These are phyloP conservation scores for Cymodocea nodosa DNA, from an alignment of 116 monocot genomes.

Conservation along the genomic window DNA sequence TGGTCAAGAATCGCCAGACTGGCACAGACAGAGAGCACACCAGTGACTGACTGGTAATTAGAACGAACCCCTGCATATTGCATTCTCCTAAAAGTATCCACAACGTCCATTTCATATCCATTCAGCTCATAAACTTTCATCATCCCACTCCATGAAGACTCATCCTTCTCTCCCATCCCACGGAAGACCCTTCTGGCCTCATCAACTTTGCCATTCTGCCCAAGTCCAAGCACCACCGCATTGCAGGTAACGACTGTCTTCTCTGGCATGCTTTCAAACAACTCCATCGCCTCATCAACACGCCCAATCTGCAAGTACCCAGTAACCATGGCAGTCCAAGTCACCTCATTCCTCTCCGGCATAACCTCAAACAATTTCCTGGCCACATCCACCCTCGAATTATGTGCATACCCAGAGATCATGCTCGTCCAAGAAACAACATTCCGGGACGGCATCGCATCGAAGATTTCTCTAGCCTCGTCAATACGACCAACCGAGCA, in stretches of 20 bases:
- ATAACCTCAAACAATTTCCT: conserved; percentile 84
- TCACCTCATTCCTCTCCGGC: conserved; percentile 74
- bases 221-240: conserved; percentile 70
- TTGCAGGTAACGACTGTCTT: conserved; percentile 41
- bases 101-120: conserved; percentile 40
- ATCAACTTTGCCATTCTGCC: conserved; percentile 38
- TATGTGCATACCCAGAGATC: conserved; percentile 56
- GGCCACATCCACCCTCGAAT: conserved; percentile 45
- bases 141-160: conserved; percentile 69
- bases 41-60: conserved; percentile 49
- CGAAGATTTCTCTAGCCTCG: conserved; percentile 61
- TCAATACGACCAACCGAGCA: conserved; percentile 35
- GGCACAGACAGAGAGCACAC: conserved; percentile 54
- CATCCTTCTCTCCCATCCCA: conserved; percentile 34
- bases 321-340: conserved; percentile 81
- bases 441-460: conserved; percentile 55
- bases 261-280: conserved; percentile 40
- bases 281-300: conserved; percentile 30
- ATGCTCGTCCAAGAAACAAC: conserved; percentile 78
- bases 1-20: conserved; percentile 43
- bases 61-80: conserved; percentile 26
- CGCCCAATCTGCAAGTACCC: conserved; percentile 52
- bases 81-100: conserved; percentile 45
- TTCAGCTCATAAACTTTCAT: conserved; percentile 62
- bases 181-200: conserved; percentile 45